Evolutionary conservation across 140 eudicot genomes (phyloP), one percentile per base, ranked within the genome.

Genomic region (Eryngium alpinum): DNA sequence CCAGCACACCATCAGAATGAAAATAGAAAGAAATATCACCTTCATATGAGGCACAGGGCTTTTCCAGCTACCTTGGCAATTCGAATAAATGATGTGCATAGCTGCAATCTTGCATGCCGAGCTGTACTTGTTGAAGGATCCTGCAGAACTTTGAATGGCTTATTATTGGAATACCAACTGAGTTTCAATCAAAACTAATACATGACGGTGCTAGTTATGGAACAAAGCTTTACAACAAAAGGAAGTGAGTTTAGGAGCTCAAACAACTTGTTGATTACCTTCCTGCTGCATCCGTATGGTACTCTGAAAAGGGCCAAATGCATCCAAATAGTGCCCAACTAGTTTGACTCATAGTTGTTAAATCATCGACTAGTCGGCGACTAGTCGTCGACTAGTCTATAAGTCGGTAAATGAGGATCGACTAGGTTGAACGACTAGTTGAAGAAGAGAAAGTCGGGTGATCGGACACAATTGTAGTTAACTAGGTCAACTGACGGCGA

Each of bases 1-100:
- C 33, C 60, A 43, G 46, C 6, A 43, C 32, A 46, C 62, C 53
- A 75, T 75, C 13, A 46, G 56, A 49, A 46, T 75, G 12, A 75
- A 15, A 13, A n/a, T 10, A 25, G 44, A 49, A 4, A 25, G 7
- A 12, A 17, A 51, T 52, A 73, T 83, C 83, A 92, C 99, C 97
- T 91, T 96, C 99, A 96, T 93, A 82, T 96, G 99, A 43, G 98
- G 98, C 86, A 93, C 86, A 85, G 93, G 90, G 86, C 90, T 86
- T 78, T 88, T 84, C 73, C 91, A 62, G 93, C 97, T 80, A 91
- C 84, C 87, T 91, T 96, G 77, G 99, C 96, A 77, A 96, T 83
- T 85, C 99, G 94, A 81, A 96, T 89, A 81, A 96, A 96, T 82
- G 99, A 89, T 62, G 98, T 91, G 79, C 98, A 96, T 80, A 96